Percentiles rank a stretch among this genome's conserved stretches.
phyloP scores from a whole-genome alignment of 2,329 filamentous ascomycete genomes.

The Talaromyces sp. region DNA sequence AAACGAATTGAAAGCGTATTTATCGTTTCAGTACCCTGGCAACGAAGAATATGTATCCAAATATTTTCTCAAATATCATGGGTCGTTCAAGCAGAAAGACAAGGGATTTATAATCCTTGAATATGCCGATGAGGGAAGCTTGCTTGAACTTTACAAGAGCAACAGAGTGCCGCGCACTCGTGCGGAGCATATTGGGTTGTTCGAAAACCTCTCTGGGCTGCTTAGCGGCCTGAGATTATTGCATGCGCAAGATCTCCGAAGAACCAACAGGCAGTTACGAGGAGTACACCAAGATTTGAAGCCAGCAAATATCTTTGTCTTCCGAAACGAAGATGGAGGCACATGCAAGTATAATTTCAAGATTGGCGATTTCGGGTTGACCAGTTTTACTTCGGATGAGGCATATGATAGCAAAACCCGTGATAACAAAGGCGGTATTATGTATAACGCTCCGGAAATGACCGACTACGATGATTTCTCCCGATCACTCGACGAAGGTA shows the following conservation, averaged over 20 bases:
- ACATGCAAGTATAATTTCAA: background rate
- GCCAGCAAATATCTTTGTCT: slow-evolving; percentile 1
- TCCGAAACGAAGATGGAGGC: background rate
- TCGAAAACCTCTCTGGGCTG: background rate
- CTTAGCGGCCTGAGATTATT: background rate
- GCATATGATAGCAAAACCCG: background rate
- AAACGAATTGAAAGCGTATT: slow-evolving; percentile 8
- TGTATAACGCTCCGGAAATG: slow-evolving; percentile 10
- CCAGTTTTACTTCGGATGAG: background rate
- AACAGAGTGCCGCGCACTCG: background rate
- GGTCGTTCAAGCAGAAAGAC: background rate
- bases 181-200: background rate
- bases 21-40: background rate
- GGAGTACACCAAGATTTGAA: background rate
- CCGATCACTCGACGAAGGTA: background rate
- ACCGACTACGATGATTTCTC: background rate
- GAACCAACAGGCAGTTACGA: background rate
- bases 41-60: background rate
- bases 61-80: background rate
- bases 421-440: slow-evolving; percentile 5
- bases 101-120: background rate
- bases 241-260: background rate
- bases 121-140: slow-evolving; percentile 10
- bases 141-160: slow-evolving; percentile 3
- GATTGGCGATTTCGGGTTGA: background rate